Evolutionary conservation across 805 yeast genomes (phyloP).

Genomic region (Wickerhamiella lipophila): DNA sequence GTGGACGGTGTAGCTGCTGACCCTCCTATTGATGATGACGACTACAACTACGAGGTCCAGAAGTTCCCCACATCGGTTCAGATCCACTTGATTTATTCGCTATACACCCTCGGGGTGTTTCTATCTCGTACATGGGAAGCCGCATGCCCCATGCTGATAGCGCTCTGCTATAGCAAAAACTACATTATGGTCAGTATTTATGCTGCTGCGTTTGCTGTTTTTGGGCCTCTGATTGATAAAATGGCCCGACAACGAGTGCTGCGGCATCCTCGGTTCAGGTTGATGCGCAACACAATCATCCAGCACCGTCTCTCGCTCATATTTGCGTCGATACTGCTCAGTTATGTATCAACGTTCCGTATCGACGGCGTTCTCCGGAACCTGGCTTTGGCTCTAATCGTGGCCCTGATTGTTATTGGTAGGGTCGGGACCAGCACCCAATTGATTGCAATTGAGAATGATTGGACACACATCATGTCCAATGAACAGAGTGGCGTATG

Average conservation of each 20-base stretch:
- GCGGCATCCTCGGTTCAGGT: conserved; percentile 4
- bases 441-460: conserved; percentile 15
- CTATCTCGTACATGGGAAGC: conserved; percentile 18
- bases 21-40: conserved; percentile 25
- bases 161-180: conserved; percentile 10
- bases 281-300: conserved; percentile 3
- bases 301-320: conserved; percentile 8
- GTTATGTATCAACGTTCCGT: not conserved
- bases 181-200: conserved; percentile 17
- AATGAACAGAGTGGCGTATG: conserved; percentile 19
- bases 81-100: conserved; percentile 17
- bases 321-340: not conserved
- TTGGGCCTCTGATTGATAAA: conserved; percentile 7
- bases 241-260: conserved; percentile 4
- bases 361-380: not conserved
- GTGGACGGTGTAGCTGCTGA: conserved; percentile 15
- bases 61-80: conserved; percentile 21
- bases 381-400: not conserved
- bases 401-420: not conserved
- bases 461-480: conserved; percentile 22
- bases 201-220: conserved; percentile 10
- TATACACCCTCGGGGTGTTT: conserved; percentile 13
- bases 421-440: conserved; percentile 10
- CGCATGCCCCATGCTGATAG: conserved; percentile 15
- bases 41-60: conserved; percentile 21